Evolutionary conservation across 2,329 filamentous ascomycete genomes (phyloP).

Genomic region (Byssochlamys sp.): DNA sequence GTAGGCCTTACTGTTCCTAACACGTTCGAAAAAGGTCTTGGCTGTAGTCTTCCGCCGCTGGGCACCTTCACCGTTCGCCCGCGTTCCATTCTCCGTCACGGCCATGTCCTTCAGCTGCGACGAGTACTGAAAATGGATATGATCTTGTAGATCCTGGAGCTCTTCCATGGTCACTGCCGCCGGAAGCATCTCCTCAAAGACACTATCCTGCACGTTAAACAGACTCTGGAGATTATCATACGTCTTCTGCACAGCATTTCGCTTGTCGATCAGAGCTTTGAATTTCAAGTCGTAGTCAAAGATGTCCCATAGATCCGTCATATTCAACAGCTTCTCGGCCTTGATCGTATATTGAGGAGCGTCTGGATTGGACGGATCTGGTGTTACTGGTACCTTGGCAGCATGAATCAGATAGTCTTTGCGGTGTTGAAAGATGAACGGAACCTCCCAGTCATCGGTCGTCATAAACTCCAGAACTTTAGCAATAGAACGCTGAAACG

Average conservation of each 20-base stretch:
- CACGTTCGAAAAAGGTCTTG: conserved; percentile 70
- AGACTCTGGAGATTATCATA: conserved; percentile 65
- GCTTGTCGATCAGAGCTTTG: conserved; percentile 81
- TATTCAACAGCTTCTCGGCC: conserved; percentile 80
- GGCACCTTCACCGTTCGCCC: conserved; percentile 50
- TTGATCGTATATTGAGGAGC: conserved; percentile 62
- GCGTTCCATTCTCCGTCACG: conserved; percentile 31
- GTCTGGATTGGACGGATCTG: conserved; percentile 56
- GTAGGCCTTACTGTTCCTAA: conserved; percentile 70
- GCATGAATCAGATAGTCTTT: conserved; percentile 95
- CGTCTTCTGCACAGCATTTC: conserved; percentile 70
- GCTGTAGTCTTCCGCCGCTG: conserved; percentile 77
- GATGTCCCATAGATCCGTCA: conserved; percentile 90
- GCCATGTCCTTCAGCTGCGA: conserved; percentile 72
- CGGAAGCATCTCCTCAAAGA: conserved; percentile 73
- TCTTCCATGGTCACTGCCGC: conserved; percentile 83
- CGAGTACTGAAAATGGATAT: conserved; percentile 87
- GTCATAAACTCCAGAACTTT: conserved; percentile 95
- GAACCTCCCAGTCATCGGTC: conserved; percentile 85
- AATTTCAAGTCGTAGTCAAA: conserved; percentile 93
- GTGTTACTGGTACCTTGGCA: conserved; percentile 57
- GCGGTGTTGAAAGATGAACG: conserved; percentile 94
- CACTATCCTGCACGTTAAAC: conserved; percentile 56
- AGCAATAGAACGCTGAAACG: conserved; percentile 77
- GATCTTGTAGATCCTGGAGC: conserved; percentile 90